Conservation (phyloP, 140 eudicot genomes). For the Oenanthe javanica region DNA sequence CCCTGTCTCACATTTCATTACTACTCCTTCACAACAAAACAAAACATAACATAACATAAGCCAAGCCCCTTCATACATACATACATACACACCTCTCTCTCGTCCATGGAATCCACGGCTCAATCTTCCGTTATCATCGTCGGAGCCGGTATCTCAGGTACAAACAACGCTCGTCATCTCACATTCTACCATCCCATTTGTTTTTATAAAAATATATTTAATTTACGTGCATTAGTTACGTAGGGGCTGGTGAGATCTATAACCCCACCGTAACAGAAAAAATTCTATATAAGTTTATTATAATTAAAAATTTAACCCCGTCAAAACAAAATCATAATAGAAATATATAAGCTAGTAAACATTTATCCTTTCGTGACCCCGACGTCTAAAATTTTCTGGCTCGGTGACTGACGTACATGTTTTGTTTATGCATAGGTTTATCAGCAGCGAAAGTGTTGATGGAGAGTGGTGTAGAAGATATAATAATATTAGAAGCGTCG, state of each 20-base stretch:
- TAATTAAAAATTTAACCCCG: too few species aligned
- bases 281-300: too few species aligned
- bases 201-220: too few species aligned
- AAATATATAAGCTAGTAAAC: too few species aligned
- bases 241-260: too few species aligned
- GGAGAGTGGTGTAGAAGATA: slow-evolving; percentile 69
- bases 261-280: too few species aligned
- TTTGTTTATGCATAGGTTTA: slow-evolving; percentile 33
- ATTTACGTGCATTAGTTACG: too few species aligned
- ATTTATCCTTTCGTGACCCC: too few species aligned
- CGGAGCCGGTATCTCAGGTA: slow-evolving; percentile 57
- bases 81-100: neutral
- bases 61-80: neutral
- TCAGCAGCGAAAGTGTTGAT: slow-evolving; percentile 70
- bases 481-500: slow-evolving; percentile 70
- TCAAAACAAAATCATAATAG: too few species aligned
- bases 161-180: neutral
- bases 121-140: slow-evolving; percentile 44
- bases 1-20: neutral
- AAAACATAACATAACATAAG: neutral
- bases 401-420: neutral
- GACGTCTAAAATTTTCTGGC: too few species aligned
- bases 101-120: slow-evolving; percentile 31
- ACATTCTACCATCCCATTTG: neutral
- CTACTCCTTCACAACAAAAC: neutral